phyloP scores from a whole-genome alignment of 352 stramenopile species.

The Globisporangium yorkense region DNA sequence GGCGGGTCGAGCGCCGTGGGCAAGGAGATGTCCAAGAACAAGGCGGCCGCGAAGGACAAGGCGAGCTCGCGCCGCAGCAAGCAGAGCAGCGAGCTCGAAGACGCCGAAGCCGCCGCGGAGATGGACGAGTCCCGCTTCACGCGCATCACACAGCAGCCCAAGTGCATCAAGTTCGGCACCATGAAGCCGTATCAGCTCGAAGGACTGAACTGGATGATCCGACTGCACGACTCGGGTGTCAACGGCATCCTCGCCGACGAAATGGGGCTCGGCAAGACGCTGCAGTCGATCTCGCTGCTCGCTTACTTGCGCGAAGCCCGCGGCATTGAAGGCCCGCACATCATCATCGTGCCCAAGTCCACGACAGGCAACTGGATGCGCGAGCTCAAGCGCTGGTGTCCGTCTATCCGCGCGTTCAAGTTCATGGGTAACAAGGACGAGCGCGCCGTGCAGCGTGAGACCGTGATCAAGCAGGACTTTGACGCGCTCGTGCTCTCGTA shows the following conservation, averaged over 20 bases:
- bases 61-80: slow-evolving; percentile 53
- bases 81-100: slow-evolving; percentile 48
- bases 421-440: slow-evolving; percentile 96
- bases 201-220: slow-evolving; percentile 90
- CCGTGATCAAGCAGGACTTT: slow-evolving; percentile 81
- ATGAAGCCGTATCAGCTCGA: slow-evolving; percentile 89
- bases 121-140: slow-evolving; percentile 82
- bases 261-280: slow-evolving; percentile 92
- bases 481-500: slow-evolving; percentile 91
- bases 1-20: slow-evolving; percentile 68
- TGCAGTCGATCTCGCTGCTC: slow-evolving; percentile 98
- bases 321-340: slow-evolving; percentile 93
- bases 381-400: slow-evolving; percentile 97
- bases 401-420: slow-evolving; percentile 90
- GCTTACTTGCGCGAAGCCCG: slow-evolving; percentile 94
- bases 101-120: slow-evolving; percentile 62
- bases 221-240: slow-evolving; percentile 89
- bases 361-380: slow-evolving; percentile 99
- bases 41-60: slow-evolving; percentile 29
- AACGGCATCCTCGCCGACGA: slow-evolving; percentile 85
- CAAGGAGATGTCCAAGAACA: slow-evolving; percentile 66
- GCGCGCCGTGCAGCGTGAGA: slow-evolving; percentile 89
- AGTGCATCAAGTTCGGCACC: slow-evolving; percentile 78
- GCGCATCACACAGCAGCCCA: slow-evolving; percentile 75
- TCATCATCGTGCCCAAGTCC: slow-evolving; percentile 98